phyloP scores from a whole-genome alignment of 208 protist species.

The Trypanosoma avium region DNA sequence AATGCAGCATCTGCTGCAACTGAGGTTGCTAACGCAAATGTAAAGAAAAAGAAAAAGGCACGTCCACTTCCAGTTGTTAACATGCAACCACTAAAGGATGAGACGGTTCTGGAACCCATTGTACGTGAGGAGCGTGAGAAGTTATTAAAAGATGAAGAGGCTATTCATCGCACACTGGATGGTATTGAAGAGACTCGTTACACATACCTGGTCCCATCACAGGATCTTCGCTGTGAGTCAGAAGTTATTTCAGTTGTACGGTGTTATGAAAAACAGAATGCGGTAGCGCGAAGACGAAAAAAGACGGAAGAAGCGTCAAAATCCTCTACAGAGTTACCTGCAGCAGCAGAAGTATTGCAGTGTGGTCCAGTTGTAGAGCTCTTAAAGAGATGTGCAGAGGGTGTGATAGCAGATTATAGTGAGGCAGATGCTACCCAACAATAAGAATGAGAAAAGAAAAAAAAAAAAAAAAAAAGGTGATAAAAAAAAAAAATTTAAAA shows the following conservation, averaged over 20 bases:
- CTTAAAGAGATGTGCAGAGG: slow-evolving; percentile 42
- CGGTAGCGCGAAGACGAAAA: slow-evolving; percentile 2
- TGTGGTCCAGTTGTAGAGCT: slow-evolving; percentile 51
- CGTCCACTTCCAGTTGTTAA: slow-evolving; percentile 45
- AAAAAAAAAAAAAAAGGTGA: slow-evolving; percentile 9
- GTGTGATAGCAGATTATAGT: slow-evolving; percentile 46
- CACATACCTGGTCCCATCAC: slow-evolving; percentile 62
- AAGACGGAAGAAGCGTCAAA: background rate
- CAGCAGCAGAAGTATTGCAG: slow-evolving; percentile 37
- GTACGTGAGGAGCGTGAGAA: slow-evolving; percentile 62
- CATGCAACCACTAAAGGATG: slow-evolving; percentile 43
- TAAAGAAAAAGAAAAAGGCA: slow-evolving; percentile 29
- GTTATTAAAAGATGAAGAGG: slow-evolving; percentile 57
- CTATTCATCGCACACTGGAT: slow-evolving; percentile 62
- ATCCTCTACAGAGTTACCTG: slow-evolving; percentile 7
- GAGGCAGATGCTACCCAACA: background rate
- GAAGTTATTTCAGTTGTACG: slow-evolving; percentile 51
- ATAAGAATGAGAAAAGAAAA: slow-evolving; percentile 17
- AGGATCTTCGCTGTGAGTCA: slow-evolving; percentile 55
- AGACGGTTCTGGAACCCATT: slow-evolving; percentile 38
- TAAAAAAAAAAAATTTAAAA: slow-evolving; percentile 2
- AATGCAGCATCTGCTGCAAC: background rate
- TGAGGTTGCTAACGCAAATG: slow-evolving; percentile 3
- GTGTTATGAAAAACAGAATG: slow-evolving; percentile 67
- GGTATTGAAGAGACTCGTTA: slow-evolving; percentile 76